phyloP scores from a whole-genome alignment of 352 stramenopile species.

The Phytophthora lateralis region DNA sequence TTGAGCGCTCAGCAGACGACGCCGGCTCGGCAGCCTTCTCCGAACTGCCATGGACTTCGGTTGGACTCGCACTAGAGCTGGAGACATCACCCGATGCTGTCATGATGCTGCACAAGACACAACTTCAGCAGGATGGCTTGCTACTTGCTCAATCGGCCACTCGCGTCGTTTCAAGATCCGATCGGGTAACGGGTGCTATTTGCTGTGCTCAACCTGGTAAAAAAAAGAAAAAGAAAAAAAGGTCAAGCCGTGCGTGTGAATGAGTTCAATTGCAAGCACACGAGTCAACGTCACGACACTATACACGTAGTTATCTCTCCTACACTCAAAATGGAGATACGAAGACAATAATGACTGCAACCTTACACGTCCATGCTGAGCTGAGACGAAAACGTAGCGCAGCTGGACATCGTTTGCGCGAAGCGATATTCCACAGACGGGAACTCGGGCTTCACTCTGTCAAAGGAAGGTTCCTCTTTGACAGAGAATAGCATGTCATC shows the following conservation, averaged over 20 bases:
- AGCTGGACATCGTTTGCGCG: not conserved
- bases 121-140: too few species aligned
- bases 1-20: constrained; percentile 4
- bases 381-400: constrained; percentile 1
- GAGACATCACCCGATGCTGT: constrained; percentile 25
- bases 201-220: not conserved
- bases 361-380: constrained; percentile 29
- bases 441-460: constrained; percentile 20
- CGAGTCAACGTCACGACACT: constrained; percentile 13
- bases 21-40: constrained; percentile 17
- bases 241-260: not conserved
- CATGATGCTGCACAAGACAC: constrained; percentile 10
- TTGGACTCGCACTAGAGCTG: constrained; percentile 2
- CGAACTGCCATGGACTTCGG: constrained; percentile 16
- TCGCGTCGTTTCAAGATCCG: constrained; percentile 23
- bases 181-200: constrained; percentile 6
- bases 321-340: constrained; percentile 14
- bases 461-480: constrained; percentile 9
- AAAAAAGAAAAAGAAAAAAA: not conserved
- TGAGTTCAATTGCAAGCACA: constrained; percentile 20
- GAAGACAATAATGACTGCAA: not conserved
- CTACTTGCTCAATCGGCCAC: not conserved
- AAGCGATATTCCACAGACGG: constrained; percentile 10
- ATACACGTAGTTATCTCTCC: constrained; percentile 7
- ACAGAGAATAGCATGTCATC: constrained; percentile 12